Evolutionary conservation across 1,284 basidiomycete species (phyloP).

Genomic region (Pseudozyma hubeiensis): DNA sequence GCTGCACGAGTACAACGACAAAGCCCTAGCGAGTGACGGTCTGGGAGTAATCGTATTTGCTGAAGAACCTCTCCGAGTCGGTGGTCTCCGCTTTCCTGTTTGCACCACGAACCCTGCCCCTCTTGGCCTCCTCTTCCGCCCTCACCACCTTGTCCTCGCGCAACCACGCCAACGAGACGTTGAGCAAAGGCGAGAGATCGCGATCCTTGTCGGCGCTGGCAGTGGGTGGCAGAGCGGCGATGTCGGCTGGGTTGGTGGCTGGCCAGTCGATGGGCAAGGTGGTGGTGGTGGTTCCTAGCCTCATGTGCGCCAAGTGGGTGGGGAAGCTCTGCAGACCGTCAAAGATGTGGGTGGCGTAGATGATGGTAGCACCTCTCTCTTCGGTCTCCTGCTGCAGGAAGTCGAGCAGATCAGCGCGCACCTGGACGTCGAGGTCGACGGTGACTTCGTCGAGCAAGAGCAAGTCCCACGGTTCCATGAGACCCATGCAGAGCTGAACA

Average conservation of each 20-base stretch:
- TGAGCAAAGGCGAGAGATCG: conserved; percentile 51
- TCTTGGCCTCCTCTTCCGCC: conserved; percentile 46
- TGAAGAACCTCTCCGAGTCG: conserved; percentile 65
- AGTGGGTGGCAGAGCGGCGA: conserved; percentile 29
- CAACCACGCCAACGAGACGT: conserved; percentile 63
- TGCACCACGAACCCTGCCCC: conserved; percentile 56
- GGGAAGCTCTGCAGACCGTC: conserved; percentile 67
- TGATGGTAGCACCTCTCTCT: conserved; percentile 83
- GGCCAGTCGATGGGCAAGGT: conserved; percentile 59
- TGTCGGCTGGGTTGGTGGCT: conserved; percentile 35
- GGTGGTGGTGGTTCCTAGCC: conserved; percentile 59
- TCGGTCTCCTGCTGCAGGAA: conserved; percentile 89
- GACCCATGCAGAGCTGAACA: conserved; percentile 94
- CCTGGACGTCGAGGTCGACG: conserved; percentile 97
- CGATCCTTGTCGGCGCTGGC: conserved; percentile 20
- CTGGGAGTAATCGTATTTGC: conserved; percentile 65
- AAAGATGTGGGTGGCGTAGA: conserved; percentile 75
- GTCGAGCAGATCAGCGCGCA: conserved; percentile 86
- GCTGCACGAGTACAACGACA: background rate
- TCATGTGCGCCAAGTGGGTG: conserved; percentile 65
- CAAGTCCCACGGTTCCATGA: conserved; percentile 95
- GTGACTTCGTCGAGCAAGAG: conserved; percentile 96
- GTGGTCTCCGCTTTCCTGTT: conserved; percentile 47
- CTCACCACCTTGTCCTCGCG: conserved; percentile 61
- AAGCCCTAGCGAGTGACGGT: conserved; percentile 34